A percentile compares a stretch with the other conserved stretches of the same genome.
These are phyloP conservation scores for Tephrocybe sp. DNA, from an alignment of 768 basidiomycete genomes.

Conservation along the genomic window DNA sequence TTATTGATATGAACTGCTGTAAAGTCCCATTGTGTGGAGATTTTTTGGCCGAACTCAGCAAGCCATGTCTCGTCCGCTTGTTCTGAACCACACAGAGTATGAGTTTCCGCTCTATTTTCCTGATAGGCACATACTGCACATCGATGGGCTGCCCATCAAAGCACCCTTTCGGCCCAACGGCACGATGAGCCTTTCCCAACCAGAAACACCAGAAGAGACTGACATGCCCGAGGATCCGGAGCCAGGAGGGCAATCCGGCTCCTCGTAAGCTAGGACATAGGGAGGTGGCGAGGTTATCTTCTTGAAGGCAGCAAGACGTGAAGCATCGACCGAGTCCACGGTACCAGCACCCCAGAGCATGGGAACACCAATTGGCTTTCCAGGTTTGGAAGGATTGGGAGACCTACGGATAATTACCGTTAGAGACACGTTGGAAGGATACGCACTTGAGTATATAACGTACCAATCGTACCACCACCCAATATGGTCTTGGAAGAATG, in stretches of 20 bases:
- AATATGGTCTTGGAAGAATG: conserved; percentile 37
- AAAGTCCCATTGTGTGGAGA: conserved; percentile 42
- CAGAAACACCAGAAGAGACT: conserved; percentile 36
- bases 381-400: conserved; percentile 37
- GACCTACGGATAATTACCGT: conserved; percentile 25
- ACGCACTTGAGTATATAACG: background rate
- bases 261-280: conserved; percentile 45
- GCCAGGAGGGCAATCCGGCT: conserved; percentile 44
- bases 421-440: background rate
- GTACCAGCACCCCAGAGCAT: conserved; percentile 48
- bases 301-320: conserved; percentile 35
- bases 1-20: conserved; percentile 50
- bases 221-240: conserved; percentile 44
- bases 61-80: conserved; percentile 50
- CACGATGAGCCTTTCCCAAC: conserved; percentile 41
- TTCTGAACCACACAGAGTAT: conserved; percentile 25
- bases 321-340: conserved; percentile 36
- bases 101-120: background rate
- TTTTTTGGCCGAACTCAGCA: conserved; percentile 33
- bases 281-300: conserved; percentile 30
- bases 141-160: conserved; percentile 42
- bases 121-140: conserved; percentile 40
- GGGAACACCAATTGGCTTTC: conserved; percentile 39
- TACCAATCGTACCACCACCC: conserved; percentile 53
- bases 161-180: conserved; percentile 39